These are phyloP conservation scores for Pezicula neosporulosa DNA, from an alignment of 2,329 filamentous ascomycete genomes.

Conservation along the genomic window DNA sequence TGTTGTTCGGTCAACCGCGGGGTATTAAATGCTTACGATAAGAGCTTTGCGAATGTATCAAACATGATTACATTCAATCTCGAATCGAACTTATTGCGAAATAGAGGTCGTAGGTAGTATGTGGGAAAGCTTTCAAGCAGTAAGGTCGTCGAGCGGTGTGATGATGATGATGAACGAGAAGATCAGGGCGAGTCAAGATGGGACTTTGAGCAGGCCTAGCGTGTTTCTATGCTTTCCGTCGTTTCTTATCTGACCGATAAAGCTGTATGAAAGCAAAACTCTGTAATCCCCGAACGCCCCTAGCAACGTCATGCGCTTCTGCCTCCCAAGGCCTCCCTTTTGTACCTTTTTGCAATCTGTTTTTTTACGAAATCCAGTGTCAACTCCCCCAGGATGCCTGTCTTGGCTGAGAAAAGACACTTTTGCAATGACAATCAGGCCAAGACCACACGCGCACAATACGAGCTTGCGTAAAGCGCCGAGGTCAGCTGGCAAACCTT, in stretches of 20 bases:
- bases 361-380: too few species aligned
- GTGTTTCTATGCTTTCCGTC: not conserved
- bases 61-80: slow-evolving; percentile 54
- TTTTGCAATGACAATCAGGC: not conserved
- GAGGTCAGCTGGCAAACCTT: slow-evolving; percentile 7
- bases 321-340: too few species aligned
- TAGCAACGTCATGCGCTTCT: too few species aligned
- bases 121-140: not conserved
- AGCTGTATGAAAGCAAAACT: not conserved
- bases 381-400: not conserved
- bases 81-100: not conserved
- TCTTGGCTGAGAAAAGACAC: not conserved
- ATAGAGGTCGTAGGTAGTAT: not conserved
- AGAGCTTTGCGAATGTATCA: slow-evolving; percentile 70
- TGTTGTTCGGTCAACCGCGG: slow-evolving; percentile 7
- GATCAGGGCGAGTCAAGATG: not conserved
- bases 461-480: not conserved
- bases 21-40: slow-evolving; percentile 59
- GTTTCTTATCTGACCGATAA: not conserved
- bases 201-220: not conserved
- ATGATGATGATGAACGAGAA: not conserved
- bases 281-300: too few species aligned
- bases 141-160: not conserved
- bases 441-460: not conserved
- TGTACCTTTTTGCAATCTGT: too few species aligned